Evolutionary conservation across 2,329 filamentous ascomycete genomes (phyloP).

Genomic region (Arthroderma sp.): DNA sequence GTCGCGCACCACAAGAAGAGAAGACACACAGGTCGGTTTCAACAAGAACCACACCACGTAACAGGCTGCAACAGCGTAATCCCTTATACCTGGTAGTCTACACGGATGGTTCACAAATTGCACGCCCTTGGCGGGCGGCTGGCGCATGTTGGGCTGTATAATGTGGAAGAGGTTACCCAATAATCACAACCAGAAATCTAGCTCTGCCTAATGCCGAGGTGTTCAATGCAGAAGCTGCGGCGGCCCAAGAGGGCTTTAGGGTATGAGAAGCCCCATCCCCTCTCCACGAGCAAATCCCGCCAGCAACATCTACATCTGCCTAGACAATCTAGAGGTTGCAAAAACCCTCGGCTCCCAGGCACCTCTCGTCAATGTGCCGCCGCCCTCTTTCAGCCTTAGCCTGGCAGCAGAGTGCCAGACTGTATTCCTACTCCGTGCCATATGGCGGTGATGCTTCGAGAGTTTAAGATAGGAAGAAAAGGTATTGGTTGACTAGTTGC

Average conservation of each 20-base stretch:
- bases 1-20: background rate
- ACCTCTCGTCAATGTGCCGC: too few species aligned
- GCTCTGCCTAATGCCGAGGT: background rate
- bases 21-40: background rate
- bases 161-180: background rate
- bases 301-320: background rate
- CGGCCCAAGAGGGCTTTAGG: background rate
- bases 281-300: background rate
- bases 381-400: too few species aligned
- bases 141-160: background rate
- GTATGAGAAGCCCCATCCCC: background rate
- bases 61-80: background rate
- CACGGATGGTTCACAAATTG: background rate
- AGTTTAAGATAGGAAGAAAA: too few species aligned
- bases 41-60: background rate
- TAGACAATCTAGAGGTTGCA: conserved; percentile 2
- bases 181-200: background rate
- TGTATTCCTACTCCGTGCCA: too few species aligned
- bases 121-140: background rate
- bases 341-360: background rate
- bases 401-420: too few species aligned
- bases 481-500: too few species aligned
- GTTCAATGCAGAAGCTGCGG: background rate
- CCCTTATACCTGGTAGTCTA: background rate
- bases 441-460: too few species aligned